Evolutionary conservation across 1,284 basidiomycete genomes (phyloP), one percentile per base, ranked within the genome.

Genomic region (Calocybe gambosa): DNA sequence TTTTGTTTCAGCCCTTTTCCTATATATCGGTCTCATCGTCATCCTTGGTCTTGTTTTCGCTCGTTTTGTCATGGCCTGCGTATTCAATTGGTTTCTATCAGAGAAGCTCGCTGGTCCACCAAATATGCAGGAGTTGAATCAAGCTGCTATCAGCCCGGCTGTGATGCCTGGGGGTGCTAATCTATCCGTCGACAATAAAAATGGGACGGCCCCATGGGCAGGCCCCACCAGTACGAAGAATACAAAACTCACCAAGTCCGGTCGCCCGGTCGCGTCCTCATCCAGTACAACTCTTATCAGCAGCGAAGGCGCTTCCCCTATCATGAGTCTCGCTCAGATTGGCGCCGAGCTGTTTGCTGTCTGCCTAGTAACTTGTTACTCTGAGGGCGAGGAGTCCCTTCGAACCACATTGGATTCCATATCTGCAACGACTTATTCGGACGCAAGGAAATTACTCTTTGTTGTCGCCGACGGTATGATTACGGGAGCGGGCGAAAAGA

Each of bases 381-480:
- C 93, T 0, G 96, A 99, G 67, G 93, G 93, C 46, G 88, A 92
- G 63, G 93, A 93, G 34, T 93, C 91, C 0, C 75, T 99, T 55
- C 77, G 89, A 41, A 89, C 85, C 2, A 99, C 96, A 0, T 77
- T 98, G 47, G 93, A 98, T 63, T 90, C 92, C 5, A 93, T 99
- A 48, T 90, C 93, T 0, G 70, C 70, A 35, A 97, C 94, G 0
- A 85, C 80, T 3, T 99, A 98, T 66, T 90, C 92, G 6, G 94
- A 98, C 66, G 73, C 79, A 31, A 77, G 94, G 46, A 99, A 99
- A 65, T 74, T 99, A 16, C 67, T 99, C 34, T 96, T 97, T 63
- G 75, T 99, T 47, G 86, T 99, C 6, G 95, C 94, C 29, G 96
- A 99, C 65, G 96, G 96, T 4, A 98, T 99, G 92, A 93, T 99